Conservation (phyloP, 2,329 filamentous ascomycete genomes). For the Penicillium sp. region DNA sequence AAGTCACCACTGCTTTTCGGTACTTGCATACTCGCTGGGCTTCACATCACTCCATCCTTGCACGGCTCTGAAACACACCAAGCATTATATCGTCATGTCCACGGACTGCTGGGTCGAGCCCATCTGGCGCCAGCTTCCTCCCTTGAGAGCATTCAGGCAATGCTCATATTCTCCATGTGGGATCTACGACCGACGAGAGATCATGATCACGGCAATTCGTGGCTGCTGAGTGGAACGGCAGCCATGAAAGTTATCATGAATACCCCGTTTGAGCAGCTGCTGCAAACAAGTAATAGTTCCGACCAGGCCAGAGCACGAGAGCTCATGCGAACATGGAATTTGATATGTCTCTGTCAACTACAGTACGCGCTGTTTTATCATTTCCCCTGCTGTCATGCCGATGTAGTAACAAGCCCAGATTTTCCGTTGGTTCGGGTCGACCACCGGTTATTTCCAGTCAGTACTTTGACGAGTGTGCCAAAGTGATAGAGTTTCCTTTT, state of each 20-base stretch:
- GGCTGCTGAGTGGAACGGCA: constrained; percentile 14
- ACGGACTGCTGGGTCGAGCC: constrained; percentile 8
- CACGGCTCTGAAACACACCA: constrained; percentile 15
- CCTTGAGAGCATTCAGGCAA: constrained; percentile 16
- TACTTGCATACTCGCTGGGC: constrained; percentile 14
- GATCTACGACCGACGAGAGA: constrained; percentile 13
- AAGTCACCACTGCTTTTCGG: constrained; percentile 15
- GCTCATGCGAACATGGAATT: constrained; percentile 14
- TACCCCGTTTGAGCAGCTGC: constrained; percentile 11
- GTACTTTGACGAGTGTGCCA: constrained; percentile 14
- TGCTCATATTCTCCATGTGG: constrained; percentile 18
- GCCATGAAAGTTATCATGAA: constrained; percentile 15
- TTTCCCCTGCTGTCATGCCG: no score
- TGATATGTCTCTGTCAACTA: constrained; percentile 16
- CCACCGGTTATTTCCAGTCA: constrained; percentile 13
- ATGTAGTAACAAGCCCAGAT: no score
- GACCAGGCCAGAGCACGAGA: constrained; percentile 7
- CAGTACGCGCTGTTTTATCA: constrained; percentile 8
- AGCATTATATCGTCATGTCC: constrained; percentile 11
- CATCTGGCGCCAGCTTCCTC: constrained; percentile 6
- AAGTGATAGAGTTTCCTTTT: constrained; percentile 10
- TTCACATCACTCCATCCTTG: constrained; percentile 10
- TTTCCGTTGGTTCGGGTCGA: constrained; percentile 14
- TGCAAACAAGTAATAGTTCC: neutral
- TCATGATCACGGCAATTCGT: constrained; percentile 16